A percentile compares a stretch with the other conserved stretches of the same genome.
These are phyloP conservation scores for Fusarium papillatum DNA, from an alignment of 2,329 filamentous ascomycete genomes.

Conservation along the genomic window DNA sequence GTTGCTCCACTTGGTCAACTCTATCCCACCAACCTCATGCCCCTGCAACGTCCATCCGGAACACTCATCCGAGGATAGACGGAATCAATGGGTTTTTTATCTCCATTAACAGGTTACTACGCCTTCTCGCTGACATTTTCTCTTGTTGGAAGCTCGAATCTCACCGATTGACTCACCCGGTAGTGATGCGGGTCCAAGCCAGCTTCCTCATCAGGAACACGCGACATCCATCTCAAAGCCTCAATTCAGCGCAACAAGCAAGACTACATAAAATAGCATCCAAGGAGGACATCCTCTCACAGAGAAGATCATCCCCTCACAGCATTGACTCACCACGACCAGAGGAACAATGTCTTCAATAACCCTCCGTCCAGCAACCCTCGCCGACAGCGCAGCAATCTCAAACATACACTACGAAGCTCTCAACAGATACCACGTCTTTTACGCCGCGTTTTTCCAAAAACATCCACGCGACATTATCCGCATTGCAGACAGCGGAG, in stretches of 20 bases:
- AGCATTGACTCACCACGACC: background rate
- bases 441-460: conserved; percentile 40
- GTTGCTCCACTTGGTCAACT: background rate
- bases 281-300: background rate
- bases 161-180: conserved; percentile 31
- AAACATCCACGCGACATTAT: conserved; percentile 33
- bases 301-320: too few relatives aligned
- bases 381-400: conserved; percentile 33
- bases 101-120: background rate
- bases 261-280: conserved; percentile 10
- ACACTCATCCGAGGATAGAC: too few relatives aligned
- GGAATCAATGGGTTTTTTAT: too few relatives aligned
- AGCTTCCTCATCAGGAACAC: conserved; percentile 34
- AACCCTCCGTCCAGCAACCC: conserved; percentile 33
- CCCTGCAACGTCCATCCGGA: background rate
- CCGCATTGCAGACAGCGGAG: conserved; percentile 22
- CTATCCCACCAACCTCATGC: background rate
- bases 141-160: background rate
- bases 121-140: background rate
- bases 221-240: background rate
- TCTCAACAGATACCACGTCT: conserved; percentile 32
- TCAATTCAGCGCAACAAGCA: background rate
- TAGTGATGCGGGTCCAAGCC: conserved; percentile 4
- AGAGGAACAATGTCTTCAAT: conserved; percentile 18
- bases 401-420: conserved; percentile 34